Conservation (phyloP, 2,329 filamentous ascomycete genomes). For the Pestalotiopsis sp. region DNA sequence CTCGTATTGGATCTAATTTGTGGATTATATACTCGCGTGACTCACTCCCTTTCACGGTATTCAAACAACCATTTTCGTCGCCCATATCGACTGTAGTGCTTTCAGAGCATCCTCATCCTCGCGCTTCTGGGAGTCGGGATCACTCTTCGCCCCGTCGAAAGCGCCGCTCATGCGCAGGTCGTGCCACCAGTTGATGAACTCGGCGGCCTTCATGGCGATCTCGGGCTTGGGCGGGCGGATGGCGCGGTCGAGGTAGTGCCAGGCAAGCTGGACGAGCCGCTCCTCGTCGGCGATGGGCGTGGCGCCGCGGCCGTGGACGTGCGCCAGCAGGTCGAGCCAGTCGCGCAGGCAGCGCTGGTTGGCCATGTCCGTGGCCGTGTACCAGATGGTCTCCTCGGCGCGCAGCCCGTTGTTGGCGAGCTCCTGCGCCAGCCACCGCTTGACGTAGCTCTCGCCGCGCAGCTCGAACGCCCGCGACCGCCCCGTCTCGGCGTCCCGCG, state of each 20-base stretch:
- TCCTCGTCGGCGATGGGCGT: slow-evolving; percentile 21
- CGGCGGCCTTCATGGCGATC: slow-evolving; percentile 16
- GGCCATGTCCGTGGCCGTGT: slow-evolving; percentile 23
- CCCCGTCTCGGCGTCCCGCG: slow-evolving; percentile 14
- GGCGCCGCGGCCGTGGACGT: slow-evolving; percentile 19
- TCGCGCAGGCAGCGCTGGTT: slow-evolving; percentile 21
- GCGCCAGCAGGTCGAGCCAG: slow-evolving; percentile 24
- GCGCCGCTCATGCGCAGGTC: slow-evolving; percentile 15
- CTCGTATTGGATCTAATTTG: not conserved
- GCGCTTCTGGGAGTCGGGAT: slow-evolving; percentile 20
- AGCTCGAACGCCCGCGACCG: slow-evolving; percentile 18
- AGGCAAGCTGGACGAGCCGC: slow-evolving; percentile 28
- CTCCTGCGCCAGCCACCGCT: slow-evolving; percentile 24
- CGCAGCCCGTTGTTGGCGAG: slow-evolving; percentile 16
- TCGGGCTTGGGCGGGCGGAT: slow-evolving; percentile 22
- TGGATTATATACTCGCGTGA: not conserved
- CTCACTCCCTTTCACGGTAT: not conserved
- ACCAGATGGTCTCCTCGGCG: slow-evolving; percentile 25
- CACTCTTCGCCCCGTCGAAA: slow-evolving; percentile 19
- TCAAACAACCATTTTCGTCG: not conserved
- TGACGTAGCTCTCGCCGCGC: slow-evolving; percentile 22
- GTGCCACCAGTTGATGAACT: slow-evolving; percentile 25
- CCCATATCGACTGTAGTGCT: not conserved
- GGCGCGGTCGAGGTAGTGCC: slow-evolving; percentile 29
- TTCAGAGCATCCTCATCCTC: slow-evolving; percentile 13